Percentiles rank a stretch among this genome's conserved stretches.
These are phyloP conservation scores for Jatropha multifida DNA, from an alignment of 441 rosid species.

Conservation along the genomic window DNA sequence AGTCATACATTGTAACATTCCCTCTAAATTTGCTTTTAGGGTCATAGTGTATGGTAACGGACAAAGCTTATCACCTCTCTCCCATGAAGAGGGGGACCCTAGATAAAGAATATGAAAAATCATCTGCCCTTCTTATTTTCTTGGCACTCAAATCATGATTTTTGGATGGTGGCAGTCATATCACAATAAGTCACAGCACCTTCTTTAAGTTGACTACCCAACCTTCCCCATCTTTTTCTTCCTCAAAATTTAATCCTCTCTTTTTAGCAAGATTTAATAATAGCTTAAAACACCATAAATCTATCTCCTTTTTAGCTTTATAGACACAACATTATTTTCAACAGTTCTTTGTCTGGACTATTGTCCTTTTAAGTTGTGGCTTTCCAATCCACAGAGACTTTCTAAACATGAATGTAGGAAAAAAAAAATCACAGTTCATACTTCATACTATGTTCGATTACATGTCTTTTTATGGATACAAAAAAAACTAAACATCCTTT, in stretches of 20 bases:
- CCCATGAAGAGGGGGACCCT: not conserved
- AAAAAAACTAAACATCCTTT: not conserved
- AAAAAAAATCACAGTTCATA: not conserved
- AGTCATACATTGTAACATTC: slow-evolving; percentile 4
- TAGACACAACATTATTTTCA: slow-evolving; percentile 2
- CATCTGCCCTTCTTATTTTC: slow-evolving; percentile 11
- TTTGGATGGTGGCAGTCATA: slow-evolving; percentile 27
- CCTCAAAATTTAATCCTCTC: not conserved
- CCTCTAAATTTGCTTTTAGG: not conserved
- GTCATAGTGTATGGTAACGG: slow-evolving; percentile 13
- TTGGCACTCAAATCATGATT: slow-evolving; percentile 23
- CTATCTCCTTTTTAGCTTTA: not conserved
- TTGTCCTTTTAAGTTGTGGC: not conserved
- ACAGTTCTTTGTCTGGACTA: slow-evolving; percentile 9
- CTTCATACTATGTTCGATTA: not conserved
- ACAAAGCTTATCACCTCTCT: slow-evolving; percentile 13
- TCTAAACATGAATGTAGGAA: not conserved
- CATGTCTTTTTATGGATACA: not conserved
- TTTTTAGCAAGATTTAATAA: slow-evolving; percentile 14
- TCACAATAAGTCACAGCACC: slow-evolving; percentile 31
- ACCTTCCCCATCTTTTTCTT: slow-evolving; percentile 22
- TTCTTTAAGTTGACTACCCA: slow-evolving; percentile 38
- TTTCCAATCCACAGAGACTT: slow-evolving; percentile 1
- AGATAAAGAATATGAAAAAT: slow-evolving; percentile 18
- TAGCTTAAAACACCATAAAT: slow-evolving; percentile 4